These are phyloP conservation scores for Xylaria arbuscula DNA, from an alignment of 2,329 filamentous ascomycete genomes.

Conservation along the genomic window DNA sequence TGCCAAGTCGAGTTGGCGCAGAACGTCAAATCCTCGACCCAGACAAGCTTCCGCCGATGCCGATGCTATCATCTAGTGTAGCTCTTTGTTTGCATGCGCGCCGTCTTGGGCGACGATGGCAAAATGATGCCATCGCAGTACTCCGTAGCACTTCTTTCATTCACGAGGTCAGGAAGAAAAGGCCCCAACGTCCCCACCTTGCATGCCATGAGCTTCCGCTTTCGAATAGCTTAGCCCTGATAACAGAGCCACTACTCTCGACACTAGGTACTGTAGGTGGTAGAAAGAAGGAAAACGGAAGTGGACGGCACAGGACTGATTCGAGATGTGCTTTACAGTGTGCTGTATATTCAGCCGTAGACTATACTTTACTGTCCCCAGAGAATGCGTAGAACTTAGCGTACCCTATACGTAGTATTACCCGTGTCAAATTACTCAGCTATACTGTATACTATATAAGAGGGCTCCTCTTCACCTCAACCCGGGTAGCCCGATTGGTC, in stretches of 20 bases:
- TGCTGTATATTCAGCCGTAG: not conserved
- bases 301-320: not conserved
- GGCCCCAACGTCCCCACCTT: conserved; percentile 3
- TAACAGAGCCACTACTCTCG: conserved; percentile 13
- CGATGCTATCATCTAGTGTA: not conserved
- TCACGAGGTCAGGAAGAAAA: conserved; percentile 3
- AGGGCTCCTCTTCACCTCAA: not conserved
- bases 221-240: conserved; percentile 20
- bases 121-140: conserved; percentile 17
- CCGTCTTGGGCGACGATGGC: conserved; percentile 9
- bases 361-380: not conserved
- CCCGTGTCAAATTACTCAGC: no score
- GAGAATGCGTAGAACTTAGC: no score
- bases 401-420: no score
- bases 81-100: not conserved
- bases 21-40: not conserved
- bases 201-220: conserved; percentile 26
- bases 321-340: not conserved
- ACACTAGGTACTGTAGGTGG: not conserved
- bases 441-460: not conserved
- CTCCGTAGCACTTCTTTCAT: conserved; percentile 4
- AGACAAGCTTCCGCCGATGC: conserved; percentile 36
- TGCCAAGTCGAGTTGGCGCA: conserved; percentile 37
- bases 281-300: not conserved
- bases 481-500: conserved; percentile 8